A percentile compares a stretch with the other conserved stretches of the same genome.
phyloP scores from a whole-genome alignment of 768 basidiomycete species.

The Tulasnella sp. region DNA sequence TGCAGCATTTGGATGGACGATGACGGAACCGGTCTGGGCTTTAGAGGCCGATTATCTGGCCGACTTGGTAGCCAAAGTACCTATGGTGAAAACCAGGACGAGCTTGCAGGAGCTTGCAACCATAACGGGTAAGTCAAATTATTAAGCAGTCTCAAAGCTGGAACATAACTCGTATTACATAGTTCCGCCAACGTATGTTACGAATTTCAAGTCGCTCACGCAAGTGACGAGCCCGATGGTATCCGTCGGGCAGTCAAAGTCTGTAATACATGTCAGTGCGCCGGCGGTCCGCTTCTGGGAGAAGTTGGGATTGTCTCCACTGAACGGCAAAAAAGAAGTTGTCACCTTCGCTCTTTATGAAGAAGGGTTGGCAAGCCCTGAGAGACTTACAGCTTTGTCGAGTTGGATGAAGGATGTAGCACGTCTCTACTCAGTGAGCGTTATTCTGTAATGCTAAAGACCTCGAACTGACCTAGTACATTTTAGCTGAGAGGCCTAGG shows the following conservation, averaged over 20 bases:
- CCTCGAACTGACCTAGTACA: conserved; percentile 1
- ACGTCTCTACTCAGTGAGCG: conserved; percentile 46
- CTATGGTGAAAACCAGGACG: conserved; percentile 5
- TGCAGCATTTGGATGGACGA: background rate
- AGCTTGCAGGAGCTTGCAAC: conserved; percentile 32
- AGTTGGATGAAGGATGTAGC: conserved; percentile 48
- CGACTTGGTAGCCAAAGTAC: background rate
- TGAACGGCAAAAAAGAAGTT: conserved; percentile 59
- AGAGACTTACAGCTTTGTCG: conserved; percentile 34
- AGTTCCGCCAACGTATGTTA: background rate
- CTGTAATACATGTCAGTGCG: conserved; percentile 56
- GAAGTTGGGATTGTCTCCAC: conserved; percentile 63
- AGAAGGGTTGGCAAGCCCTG: conserved; percentile 35
- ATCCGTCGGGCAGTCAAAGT: conserved; percentile 53
- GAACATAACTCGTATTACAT: background rate
- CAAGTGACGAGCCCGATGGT: conserved; percentile 32
- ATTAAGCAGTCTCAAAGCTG: conserved; percentile 19
- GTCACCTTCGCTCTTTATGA: conserved; percentile 60
- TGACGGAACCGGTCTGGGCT: background rate
- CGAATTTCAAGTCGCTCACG: conserved; percentile 1
- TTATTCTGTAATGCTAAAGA: background rate
- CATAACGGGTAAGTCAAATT: conserved; percentile 32
- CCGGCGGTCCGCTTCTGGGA: conserved; percentile 76
- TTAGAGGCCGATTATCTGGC: background rate
- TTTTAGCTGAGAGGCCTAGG: conserved; percentile 53